phyloP scores from a whole-genome alignment of 176 grass and related monocot genomes.

The Pontederia paniculata region DNA sequence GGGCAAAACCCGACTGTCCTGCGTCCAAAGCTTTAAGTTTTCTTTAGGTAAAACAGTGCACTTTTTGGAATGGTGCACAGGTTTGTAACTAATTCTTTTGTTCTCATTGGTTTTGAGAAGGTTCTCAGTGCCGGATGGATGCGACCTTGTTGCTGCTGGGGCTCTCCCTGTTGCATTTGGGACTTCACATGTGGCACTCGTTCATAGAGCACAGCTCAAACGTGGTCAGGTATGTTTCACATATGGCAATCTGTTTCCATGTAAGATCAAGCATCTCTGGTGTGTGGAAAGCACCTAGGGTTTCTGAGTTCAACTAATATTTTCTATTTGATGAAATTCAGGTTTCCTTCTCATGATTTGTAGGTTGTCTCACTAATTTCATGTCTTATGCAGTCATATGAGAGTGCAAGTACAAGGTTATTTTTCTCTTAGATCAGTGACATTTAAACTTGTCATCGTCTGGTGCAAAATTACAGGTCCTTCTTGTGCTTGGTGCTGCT shows the following conservation, averaged over 20 bases:
- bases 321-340: too few relatives aligned
- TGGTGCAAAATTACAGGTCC: conserved; percentile 45
- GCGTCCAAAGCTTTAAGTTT: too few relatives aligned
- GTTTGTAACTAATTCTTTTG: conserved; percentile 2
- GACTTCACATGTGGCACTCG: conserved; percentile 77
- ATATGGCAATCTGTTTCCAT: not conserved
- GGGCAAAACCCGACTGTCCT: too few relatives aligned
- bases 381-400: too few relatives aligned
- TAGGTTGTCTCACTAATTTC: too few relatives aligned
- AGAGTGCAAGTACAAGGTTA: too few relatives aligned
- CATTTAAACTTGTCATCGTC: conserved; percentile 1
- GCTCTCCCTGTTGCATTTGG: conserved; percentile 87
- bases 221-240: conserved; percentile 47
- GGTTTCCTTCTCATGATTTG: too few relatives aligned
- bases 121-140: conserved; percentile 72
- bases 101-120: conserved; percentile 32
- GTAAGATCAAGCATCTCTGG: not conserved
- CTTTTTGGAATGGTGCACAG: not conserved
- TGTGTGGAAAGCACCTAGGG: too few relatives aligned
- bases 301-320: too few relatives aligned
- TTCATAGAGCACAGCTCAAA: conserved; percentile 81
- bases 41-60: not conserved
- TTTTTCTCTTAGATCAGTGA: too few relatives aligned
- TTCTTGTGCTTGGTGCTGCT: conserved; percentile 95
- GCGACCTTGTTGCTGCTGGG: conserved; percentile 68